These are phyloP conservation scores for Luzula sylvatica DNA, from an alignment of 176 grass and related monocot genomes.

Conservation along the genomic window DNA sequence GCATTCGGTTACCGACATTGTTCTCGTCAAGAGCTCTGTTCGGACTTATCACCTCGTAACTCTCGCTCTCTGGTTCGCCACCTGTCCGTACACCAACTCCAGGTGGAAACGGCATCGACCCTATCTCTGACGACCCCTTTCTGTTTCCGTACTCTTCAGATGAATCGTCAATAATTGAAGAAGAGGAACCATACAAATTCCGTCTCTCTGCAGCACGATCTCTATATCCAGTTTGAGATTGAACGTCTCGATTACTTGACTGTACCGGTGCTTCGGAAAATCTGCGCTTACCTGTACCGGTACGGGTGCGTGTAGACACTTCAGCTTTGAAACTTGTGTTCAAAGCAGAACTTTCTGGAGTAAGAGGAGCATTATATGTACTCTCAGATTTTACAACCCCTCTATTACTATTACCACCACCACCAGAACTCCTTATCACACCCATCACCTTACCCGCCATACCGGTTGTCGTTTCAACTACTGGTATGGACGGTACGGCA, in stretches of 20 bases:
- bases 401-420: conserved; percentile 21
- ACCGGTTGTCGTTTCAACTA: conserved; percentile 34
- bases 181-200: conserved; percentile 70
- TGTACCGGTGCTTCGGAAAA: conserved; percentile 84
- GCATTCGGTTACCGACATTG: conserved; percentile 94
- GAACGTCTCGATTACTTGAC: conserved; percentile 18
- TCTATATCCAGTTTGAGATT: conserved; percentile 60
- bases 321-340: conserved; percentile 69
- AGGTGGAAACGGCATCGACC: conserved; percentile 96
- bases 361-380: conserved; percentile 32
- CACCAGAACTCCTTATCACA: conserved; percentile 63
- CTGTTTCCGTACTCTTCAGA: conserved; percentile 42
- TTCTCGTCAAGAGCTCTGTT: conserved; percentile 78
- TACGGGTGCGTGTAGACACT: conserved; percentile 45
- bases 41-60: conserved; percentile 81
- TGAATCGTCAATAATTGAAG: conserved; percentile 32
- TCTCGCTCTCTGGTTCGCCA: conserved; percentile 64
- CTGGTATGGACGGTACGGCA: conserved; percentile 17
- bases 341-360: conserved; percentile 13
- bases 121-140: conserved; percentile 73
- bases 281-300: conserved; percentile 61
- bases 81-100: conserved; percentile 66
- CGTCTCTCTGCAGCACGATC: conserved; percentile 94
- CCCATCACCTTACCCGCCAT: conserved; percentile 62
- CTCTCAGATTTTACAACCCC: conserved; percentile 60